phyloP scores from a whole-genome alignment of 192 early-diverging fungal genomes.

The Cladochytrium replicatum region DNA sequence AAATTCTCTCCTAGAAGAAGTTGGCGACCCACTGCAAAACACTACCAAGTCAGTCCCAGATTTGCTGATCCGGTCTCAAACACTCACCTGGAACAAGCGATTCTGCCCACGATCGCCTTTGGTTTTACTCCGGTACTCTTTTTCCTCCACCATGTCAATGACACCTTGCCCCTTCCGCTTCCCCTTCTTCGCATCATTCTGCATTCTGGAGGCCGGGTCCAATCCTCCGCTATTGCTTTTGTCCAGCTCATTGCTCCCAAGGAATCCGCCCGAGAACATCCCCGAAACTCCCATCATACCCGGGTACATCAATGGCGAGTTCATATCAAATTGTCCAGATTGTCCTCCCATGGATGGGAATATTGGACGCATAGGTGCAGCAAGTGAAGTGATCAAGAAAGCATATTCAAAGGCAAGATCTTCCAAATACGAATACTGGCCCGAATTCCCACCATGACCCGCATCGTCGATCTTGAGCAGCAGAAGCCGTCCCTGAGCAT shows the following conservation, averaged over 20 bases:
- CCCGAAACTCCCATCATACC: too few relatives aligned
- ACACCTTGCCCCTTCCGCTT: background rate
- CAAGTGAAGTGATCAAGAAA: slow-evolving; percentile 10
- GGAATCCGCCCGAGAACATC: too few relatives aligned
- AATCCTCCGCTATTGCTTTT: background rate
- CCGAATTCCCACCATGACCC: slow-evolving; percentile 23
- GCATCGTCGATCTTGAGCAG: slow-evolving; percentile 19
- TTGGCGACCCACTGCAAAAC: background rate
- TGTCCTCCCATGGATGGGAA: too few relatives aligned
- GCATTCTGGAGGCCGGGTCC: too few relatives aligned
- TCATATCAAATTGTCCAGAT: too few relatives aligned
- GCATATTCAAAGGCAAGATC: slow-evolving; percentile 24
- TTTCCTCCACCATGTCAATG: slow-evolving; percentile 8
- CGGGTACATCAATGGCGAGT: too few relatives aligned
- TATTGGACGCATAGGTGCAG: too few relatives aligned
- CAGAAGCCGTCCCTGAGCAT: slow-evolving; percentile 13
- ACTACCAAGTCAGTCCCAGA: background rate
- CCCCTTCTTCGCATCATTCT: too few relatives aligned
- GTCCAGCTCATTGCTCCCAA: background rate
- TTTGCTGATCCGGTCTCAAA: background rate
- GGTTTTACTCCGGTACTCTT: slow-evolving; percentile 16
- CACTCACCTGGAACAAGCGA: slow-evolving; percentile 18
- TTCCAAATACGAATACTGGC: slow-evolving; percentile 20
- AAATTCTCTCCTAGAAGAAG: background rate
- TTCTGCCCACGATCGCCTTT: slow-evolving; percentile 23